Percentiles rank a stretch among this genome's conserved stretches.
Evolutionary conservation across 2,329 filamentous ascomycete species (phyloP).

Genomic region (Fusarium secorum): DNA sequence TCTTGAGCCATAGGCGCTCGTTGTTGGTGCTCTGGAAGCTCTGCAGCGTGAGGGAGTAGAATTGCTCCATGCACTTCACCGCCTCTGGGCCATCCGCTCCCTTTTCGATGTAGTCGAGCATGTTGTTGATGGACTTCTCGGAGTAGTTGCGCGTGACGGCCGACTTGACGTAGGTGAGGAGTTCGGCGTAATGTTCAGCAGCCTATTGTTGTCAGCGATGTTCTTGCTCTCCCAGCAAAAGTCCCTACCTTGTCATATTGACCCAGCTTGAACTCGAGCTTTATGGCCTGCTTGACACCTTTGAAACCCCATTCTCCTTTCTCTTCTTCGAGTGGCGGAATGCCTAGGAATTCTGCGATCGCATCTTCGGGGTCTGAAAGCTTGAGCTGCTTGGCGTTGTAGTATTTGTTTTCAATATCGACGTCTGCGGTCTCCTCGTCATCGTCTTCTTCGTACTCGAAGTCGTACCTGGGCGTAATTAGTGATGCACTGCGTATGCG

Average conservation of each 20-base stretch:
- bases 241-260: conserved; percentile 78
- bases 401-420: conserved; percentile 99
- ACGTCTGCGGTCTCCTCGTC: conserved; percentile 89
- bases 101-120: conserved; percentile 98
- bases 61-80: conserved; percentile 86
- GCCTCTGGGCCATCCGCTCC: conserved; percentile 73
- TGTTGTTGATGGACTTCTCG: conserved; percentile 99
- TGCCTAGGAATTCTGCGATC: conserved; percentile 89
- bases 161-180: conserved; percentile 96
- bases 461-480: conserved; percentile 73
- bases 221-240: neutral
- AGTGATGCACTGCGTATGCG: conserved; percentile 20
- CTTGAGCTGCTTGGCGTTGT: conserved; percentile 98
- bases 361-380: conserved; percentile 84
- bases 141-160: conserved; percentile 98
- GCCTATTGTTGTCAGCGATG: conserved; percentile 64
- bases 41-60: conserved; percentile 91
- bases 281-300: conserved; percentile 96
- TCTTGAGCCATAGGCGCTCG: conserved; percentile 96
- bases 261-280: conserved; percentile 93
- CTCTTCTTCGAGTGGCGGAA: conserved; percentile 83
- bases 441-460: conserved; percentile 94
- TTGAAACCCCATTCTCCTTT: conserved; percentile 99
- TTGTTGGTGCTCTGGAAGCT: conserved; percentile 99
- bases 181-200: conserved; percentile 89